These are phyloP conservation scores for Pythium aquatile DNA, from an alignment of 352 stramenopile genomes.

Conservation along the genomic window DNA sequence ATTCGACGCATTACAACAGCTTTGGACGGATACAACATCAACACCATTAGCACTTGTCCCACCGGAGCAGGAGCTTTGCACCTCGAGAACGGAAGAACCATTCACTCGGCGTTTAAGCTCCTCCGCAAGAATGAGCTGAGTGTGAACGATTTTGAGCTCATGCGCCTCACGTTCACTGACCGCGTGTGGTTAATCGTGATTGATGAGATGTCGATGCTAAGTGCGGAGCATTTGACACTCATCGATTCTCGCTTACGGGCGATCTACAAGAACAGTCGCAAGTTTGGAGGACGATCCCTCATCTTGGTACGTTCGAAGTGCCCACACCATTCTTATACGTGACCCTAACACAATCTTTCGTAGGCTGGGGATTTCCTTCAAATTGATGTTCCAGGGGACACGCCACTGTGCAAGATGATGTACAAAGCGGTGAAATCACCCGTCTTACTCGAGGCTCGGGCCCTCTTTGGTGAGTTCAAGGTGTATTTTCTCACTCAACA, in stretches of 20 bases:
- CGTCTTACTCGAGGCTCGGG: neutral
- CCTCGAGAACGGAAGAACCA: neutral
- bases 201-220: slow-evolving; percentile 29
- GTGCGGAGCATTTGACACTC: slow-evolving; percentile 12
- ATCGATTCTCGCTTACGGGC: slow-evolving; percentile 17
- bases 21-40: neutral
- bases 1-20: neutral
- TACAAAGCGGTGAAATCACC: neutral
- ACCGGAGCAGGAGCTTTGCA: neutral
- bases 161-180: slow-evolving; percentile 23
- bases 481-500: slow-evolving; percentile 5
- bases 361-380: slow-evolving; percentile 8
- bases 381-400: neutral
- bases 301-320: slow-evolving; percentile 23
- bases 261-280: neutral
- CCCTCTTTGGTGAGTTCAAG: slow-evolving; percentile 1
- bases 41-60: slow-evolving; percentile 1
- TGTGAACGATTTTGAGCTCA: slow-evolving; percentile 12
- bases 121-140: neutral
- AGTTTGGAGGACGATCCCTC: slow-evolving; percentile 23
- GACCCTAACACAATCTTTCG: too few species aligned
- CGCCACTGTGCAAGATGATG: slow-evolving; percentile 2
- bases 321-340: too few species aligned
- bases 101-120: slow-evolving; percentile 1
- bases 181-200: slow-evolving; percentile 20